Percentiles rank a stretch among this genome's conserved stretches.
Conservation (phyloP, 352 stramenopile genomes). For the Phytopythium mirpurense region DNA sequence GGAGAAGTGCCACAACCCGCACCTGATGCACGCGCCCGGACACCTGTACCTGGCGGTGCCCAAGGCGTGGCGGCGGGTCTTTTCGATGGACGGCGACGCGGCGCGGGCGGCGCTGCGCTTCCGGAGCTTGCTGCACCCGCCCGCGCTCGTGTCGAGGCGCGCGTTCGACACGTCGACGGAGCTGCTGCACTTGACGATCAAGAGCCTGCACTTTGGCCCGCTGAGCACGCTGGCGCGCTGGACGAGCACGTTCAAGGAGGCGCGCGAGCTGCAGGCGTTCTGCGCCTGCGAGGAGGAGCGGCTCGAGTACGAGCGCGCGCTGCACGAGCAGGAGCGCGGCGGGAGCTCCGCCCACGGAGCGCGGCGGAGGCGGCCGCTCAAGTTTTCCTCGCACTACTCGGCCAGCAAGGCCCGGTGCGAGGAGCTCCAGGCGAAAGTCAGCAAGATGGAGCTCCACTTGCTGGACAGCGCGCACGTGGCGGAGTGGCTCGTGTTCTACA, state of each 20-base stretch:
- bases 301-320: conserved; percentile 27
- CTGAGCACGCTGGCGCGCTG: conserved; percentile 50
- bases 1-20: conserved; percentile 41
- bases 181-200: conserved; percentile 60
- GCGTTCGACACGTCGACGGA: conserved; percentile 46
- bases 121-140: conserved; percentile 36
- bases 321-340: neutral
- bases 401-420: conserved; percentile 50
- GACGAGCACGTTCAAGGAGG: conserved; percentile 46
- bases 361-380: conserved; percentile 16
- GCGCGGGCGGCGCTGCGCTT: conserved; percentile 26
- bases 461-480: conserved; percentile 43
- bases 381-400: conserved; percentile 53
- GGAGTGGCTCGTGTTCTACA: conserved; percentile 59
- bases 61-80: conserved; percentile 29
- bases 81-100: conserved; percentile 15
- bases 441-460: conserved; percentile 56
- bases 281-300: conserved; percentile 57
- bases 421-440: conserved; percentile 37
- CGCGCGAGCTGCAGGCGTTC: conserved; percentile 57
- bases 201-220: conserved; percentile 60
- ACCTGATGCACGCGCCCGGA: conserved; percentile 45
- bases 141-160: conserved; percentile 50
- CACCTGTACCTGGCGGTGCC: conserved; percentile 67
- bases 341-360: neutral